These are phyloP conservation scores for Naganishia vaughanmartiniae DNA, from an alignment of 768 basidiomycete species.

Conservation along the genomic window DNA sequence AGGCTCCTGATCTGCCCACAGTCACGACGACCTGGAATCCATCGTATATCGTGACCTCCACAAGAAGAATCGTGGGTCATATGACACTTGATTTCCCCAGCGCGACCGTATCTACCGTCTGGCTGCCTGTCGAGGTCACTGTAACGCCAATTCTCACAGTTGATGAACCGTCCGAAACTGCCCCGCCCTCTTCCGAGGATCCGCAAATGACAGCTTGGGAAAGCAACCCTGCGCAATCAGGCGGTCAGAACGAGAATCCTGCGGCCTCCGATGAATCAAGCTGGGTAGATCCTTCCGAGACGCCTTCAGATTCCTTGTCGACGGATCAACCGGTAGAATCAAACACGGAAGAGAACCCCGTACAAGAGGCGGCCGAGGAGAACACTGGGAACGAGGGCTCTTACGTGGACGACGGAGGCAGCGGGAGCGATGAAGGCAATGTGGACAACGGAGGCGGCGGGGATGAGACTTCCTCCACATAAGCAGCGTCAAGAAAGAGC, in stretches of 20 bases:
- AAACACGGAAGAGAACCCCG: too few species aligned
- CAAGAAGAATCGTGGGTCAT: background rate
- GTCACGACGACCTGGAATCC: background rate
- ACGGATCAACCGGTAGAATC: too few species aligned
- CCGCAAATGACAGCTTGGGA: background rate
- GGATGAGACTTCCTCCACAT: too few species aligned
- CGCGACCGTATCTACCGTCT: background rate
- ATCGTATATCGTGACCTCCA: too few species aligned
- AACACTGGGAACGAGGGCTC: too few species aligned
- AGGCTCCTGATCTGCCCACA: background rate
- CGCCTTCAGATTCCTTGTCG: too few species aligned
- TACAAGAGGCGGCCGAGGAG: too few species aligned
- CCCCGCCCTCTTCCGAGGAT: background rate
- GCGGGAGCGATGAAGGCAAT: too few species aligned
- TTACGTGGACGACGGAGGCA: too few species aligned
- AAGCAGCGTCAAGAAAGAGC: too few species aligned
- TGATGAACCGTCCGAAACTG: background rate
- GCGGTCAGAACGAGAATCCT: background rate
- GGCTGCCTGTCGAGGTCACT: background rate
- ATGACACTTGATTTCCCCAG: background rate
- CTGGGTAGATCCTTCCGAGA: too few species aligned
- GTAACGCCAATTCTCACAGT: background rate
- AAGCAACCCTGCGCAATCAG: background rate
- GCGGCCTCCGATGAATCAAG: background rate
- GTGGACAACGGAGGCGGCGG: too few species aligned